These are phyloP conservation scores for Gamsiella multidivaricata DNA, from an alignment of 192 early-diverging fungal species.

Conservation along the genomic window DNA sequence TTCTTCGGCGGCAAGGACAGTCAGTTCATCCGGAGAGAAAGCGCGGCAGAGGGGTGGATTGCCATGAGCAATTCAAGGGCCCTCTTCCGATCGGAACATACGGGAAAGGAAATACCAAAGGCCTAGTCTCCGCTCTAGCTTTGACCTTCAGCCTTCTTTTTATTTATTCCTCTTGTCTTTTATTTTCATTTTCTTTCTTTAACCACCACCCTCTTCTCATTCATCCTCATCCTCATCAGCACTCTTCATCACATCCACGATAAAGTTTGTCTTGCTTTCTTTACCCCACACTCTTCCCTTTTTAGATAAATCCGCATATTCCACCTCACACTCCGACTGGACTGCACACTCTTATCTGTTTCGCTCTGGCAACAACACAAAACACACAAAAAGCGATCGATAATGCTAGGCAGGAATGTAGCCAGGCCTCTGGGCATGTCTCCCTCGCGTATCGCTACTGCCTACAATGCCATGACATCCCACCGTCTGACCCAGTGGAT, in stretches of 20 bases:
- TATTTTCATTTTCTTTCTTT: neutral
- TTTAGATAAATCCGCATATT: too few relatives aligned
- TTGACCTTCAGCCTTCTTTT: neutral
- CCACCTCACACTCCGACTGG: too few relatives aligned
- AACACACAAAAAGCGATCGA: neutral
- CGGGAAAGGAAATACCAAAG: neutral
- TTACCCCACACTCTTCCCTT: too few relatives aligned
- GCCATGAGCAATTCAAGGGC: neutral
- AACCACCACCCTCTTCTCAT: neutral
- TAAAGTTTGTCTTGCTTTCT: too few relatives aligned
- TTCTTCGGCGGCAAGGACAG: neutral
- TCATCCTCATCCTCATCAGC: too few relatives aligned
- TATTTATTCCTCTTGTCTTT: neutral
- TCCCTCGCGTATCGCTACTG: conserved; percentile 26
- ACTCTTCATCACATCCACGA: too few relatives aligned
- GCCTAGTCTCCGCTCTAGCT: neutral
- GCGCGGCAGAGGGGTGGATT: neutral
- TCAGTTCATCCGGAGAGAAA: neutral
- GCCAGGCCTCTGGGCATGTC: conserved; percentile 38
- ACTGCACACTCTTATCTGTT: too few relatives aligned
- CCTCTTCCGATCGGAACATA: neutral
- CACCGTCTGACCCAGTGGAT: conserved; percentile 34
- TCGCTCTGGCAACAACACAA: neutral
- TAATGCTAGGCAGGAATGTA: conserved; percentile 46
- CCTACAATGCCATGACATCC: conserved; percentile 19